Evolutionary conservation across 305 asterid species (phyloP).

Genomic region (Fraxinus paxiana): DNA sequence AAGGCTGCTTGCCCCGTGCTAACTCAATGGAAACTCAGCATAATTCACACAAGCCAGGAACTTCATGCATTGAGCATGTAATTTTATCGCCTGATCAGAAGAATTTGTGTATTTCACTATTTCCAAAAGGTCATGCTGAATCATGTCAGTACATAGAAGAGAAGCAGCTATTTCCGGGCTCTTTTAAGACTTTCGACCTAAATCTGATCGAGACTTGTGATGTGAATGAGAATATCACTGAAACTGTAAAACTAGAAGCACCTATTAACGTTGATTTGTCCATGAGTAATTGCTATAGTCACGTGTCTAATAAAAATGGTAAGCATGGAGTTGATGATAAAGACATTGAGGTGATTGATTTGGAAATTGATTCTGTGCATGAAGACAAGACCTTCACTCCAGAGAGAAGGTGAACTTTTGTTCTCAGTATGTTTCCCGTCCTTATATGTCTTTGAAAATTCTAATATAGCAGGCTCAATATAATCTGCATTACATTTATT

Average conservation of each 20-base stretch:
- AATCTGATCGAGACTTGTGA: conserved; percentile 69
- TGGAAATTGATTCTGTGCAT: conserved; percentile 68
- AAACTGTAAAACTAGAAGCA: conserved; percentile 34
- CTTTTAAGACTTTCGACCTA: conserved; percentile 85
- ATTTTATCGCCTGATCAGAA: conserved; percentile 42
- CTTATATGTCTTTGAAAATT: not conserved
- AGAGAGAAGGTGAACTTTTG: conserved; percentile 52
- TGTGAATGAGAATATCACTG: conserved; percentile 36
- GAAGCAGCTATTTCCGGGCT: conserved; percentile 59
- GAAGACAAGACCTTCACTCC: conserved; percentile 52
- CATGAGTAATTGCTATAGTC: conserved; percentile 36
- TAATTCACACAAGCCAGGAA: conserved; percentile 36
- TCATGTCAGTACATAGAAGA: conserved; percentile 49
- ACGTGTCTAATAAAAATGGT: conserved; percentile 37
- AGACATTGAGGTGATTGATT: conserved; percentile 83
- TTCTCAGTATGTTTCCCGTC: not conserved
- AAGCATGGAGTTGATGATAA: conserved; percentile 39
- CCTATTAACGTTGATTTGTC: conserved; percentile 69
- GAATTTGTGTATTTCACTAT: conserved; percentile 43
- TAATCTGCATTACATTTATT: not conserved
- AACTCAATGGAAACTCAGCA: conserved; percentile 40
- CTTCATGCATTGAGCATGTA: conserved; percentile 32
- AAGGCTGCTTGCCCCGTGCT: conserved; percentile 33
- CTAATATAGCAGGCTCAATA: not conserved
- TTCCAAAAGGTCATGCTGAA: conserved; percentile 45